Base-by-base conservation (phyloP, 768 basidiomycete species). In the Serendipita indica region DNA sequence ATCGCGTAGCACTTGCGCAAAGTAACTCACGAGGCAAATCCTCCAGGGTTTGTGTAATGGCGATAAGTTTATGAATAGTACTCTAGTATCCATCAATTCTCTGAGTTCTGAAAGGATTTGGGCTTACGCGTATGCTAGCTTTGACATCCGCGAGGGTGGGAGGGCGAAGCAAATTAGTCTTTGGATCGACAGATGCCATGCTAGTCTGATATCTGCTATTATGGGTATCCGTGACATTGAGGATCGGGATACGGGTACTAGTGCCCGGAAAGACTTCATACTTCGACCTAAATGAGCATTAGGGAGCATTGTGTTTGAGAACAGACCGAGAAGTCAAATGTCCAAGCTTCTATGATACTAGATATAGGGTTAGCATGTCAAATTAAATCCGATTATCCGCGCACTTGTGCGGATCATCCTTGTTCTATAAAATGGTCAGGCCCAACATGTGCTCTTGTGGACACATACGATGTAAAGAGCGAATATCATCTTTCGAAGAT, bases 311-410 rank as follows among this genome's bases (percentile, higher is more conserved):
- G 35, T 37, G 35, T 37, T 10, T 37, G 35, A 20, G 43, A 4
- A 30, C 49, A 30, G 10, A 84, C 86, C 63, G 81, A 77, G 65
- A 91, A 89, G 65, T 89, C 86, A 72, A 91, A 91, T 0, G 86
- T 89, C 65, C 89, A 91, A 13, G 89, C 83, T 67, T 91, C 89
- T 22, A 90, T 77, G 59, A 91, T 84, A 70, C 89, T 91, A 28
- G 22, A 18, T 13, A 25, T 32, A 3, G 30, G 10, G 56, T 57
- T 12, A 32, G 16, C n/a, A n/a, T n/a, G 28, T 10, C 32, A 34
- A 3, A n/a, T 3, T 14, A 41, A 27, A 7, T 3, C 1, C 49
- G 25, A 25, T 37, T n/a, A 39, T 33, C 34, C 2, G 27, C 27
- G 14, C 71, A 85, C 86, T 92, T 90, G 64, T 78, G 86, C 0